These are phyloP conservation scores for Solanum lignicaule DNA, from an alignment of 257 asterid genomes.

Conservation along the genomic window DNA sequence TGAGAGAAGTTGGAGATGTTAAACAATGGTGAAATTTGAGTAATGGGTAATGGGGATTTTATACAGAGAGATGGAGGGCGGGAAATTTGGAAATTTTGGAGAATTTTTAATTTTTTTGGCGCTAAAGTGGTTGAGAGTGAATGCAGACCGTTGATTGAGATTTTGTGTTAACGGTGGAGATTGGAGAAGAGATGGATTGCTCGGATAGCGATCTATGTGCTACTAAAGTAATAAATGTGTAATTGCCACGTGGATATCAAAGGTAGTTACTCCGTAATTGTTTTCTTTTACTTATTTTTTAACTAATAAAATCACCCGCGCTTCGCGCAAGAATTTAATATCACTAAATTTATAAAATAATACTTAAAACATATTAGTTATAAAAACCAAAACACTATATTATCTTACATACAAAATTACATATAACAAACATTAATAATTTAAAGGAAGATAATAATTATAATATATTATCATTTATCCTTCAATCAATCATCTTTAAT, in stretches of 20 bases:
- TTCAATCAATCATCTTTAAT: too few relatives aligned
- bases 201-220: background rate
- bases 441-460: too few relatives aligned
- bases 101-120: slow-evolving; percentile 6
- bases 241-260: background rate
- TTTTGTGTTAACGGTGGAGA: background rate
- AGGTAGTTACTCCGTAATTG: background rate
- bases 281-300: too few relatives aligned
- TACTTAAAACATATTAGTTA: too few relatives aligned
- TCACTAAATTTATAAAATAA: too few relatives aligned
- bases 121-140: background rate
- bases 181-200: background rate
- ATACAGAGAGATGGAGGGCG: slow-evolving; percentile 11
- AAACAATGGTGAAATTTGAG: background rate
- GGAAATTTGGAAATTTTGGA: slow-evolving; percentile 4
- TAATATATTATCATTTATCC: too few relatives aligned
- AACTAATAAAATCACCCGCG: too few relatives aligned
- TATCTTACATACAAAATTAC: too few relatives aligned
- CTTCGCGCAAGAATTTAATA: too few relatives aligned
- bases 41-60: background rate
- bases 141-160: background rate
- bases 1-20: background rate
- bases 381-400: too few relatives aligned
- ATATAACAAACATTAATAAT: too few relatives aligned
- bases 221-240: background rate